phyloP scores from a whole-genome alignment of 305 asterid genomes.

The Solanum chacoense region DNA sequence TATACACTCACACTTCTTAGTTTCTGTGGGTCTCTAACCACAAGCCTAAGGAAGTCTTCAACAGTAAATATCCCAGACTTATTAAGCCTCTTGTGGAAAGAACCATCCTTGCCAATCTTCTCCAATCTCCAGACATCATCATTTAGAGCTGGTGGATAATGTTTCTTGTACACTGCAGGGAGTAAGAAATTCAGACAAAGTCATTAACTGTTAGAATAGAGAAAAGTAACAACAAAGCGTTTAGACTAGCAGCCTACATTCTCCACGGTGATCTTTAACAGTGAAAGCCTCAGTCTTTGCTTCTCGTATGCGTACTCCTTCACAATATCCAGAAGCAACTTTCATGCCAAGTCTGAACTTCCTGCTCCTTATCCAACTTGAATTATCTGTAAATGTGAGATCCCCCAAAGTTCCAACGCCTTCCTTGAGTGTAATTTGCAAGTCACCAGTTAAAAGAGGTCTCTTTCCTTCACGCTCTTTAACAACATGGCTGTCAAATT shows the following conservation, averaged over 20 bases:
- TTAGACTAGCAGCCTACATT: slow-evolving; percentile 39
- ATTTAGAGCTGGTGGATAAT: slow-evolving; percentile 81
- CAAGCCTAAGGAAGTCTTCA: slow-evolving; percentile 86
- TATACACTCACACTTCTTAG: slow-evolving; percentile 58
- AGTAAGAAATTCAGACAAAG: slow-evolving; percentile 5
- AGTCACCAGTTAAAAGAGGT: slow-evolving; percentile 71
- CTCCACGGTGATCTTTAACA: slow-evolving; percentile 86
- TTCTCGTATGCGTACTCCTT: slow-evolving; percentile 68
- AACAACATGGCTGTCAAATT: slow-evolving; percentile 67
- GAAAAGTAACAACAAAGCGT: not conserved
- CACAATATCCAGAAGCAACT: slow-evolving; percentile 63
- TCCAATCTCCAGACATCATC: slow-evolving; percentile 98
- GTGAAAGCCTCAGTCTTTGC: slow-evolving; percentile 80
- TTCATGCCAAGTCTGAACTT: slow-evolving; percentile 75
- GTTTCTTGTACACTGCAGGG: slow-evolving; percentile 84
- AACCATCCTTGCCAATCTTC: slow-evolving; percentile 94
- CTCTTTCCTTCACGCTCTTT: slow-evolving; percentile 84
- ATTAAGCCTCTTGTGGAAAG: slow-evolving; percentile 87
- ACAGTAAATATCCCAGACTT: slow-evolving; percentile 65
- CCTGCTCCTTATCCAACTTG: slow-evolving; percentile 90
- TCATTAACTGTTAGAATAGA: not conserved
- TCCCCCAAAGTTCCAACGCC: slow-evolving; percentile 86
- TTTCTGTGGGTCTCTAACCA: slow-evolving; percentile 73
- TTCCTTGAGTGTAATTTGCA: slow-evolving; percentile 67
- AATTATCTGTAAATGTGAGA: slow-evolving; percentile 73